Base-by-base conservation (phyloP, 495 filamentous ascomycete genomes). In the Tuber microsphaerosporum region DNA sequence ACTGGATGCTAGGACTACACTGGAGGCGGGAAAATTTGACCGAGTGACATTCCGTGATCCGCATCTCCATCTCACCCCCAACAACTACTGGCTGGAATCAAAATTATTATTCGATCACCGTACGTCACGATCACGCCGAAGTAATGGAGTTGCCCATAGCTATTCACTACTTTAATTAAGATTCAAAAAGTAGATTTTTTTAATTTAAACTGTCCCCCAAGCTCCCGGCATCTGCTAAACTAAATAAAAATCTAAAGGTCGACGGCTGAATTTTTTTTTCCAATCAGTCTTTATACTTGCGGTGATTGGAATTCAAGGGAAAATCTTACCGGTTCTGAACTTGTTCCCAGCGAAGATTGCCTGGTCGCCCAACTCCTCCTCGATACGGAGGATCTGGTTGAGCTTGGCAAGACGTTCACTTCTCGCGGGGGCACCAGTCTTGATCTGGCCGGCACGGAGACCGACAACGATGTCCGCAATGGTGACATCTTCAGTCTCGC, bases 311-410 rank as follows among this genome's bases (percentile, higher is more conserved):
- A 37, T 65, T 41, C 51, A 41, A 12, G 16, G 10, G 48, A 34
- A 26, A 17, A 26, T 65, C 76, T 73, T 45, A 79, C 77, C 77
- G 2, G 86, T 92, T 85, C 94, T 90, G 93, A 97, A 99, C 76
- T 93, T 93, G 76, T 87, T 85, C 79, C 96, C 96, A 80, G 93
- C 94, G 84, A 92, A 99, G 86, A 97, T 82, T 80, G 95, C 96
- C 80, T 95, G 91, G 81, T 87, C 86, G 81, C 94, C 94, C 74
- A 99, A 91, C 89, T 99, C 96, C 88, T 99, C 96, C 90, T 98
- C 96, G 81, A 99, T 99, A 83, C 96, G 91, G 85, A 99, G 93
- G 85, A 99, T 97, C 88, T 97, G 96, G 91, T 99, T 99, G 82
- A 99, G 92, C 90, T 99, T 99, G 82, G 96, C 95, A 77, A 98